These are phyloP conservation scores for Hypericum androsaemum DNA, from an alignment of 345 rosid genomes.

Conservation along the genomic window DNA sequence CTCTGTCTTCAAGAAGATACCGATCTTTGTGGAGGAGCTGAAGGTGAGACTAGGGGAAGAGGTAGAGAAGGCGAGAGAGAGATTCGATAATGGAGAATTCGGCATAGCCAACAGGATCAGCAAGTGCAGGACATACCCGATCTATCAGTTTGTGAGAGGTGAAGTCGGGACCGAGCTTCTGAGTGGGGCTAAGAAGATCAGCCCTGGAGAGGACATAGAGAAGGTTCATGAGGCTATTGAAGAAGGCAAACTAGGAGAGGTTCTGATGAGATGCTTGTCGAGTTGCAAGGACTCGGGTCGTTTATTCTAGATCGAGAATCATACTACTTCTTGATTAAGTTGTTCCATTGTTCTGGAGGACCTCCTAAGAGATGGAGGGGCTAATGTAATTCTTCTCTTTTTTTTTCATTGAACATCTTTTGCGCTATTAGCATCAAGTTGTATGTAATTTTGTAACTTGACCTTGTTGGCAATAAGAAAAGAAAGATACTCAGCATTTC, in stretches of 20 bases:
- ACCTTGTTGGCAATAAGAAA: no score
- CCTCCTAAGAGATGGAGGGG: no score
- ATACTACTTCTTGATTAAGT: no score
- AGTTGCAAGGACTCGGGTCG: conserved; percentile 1
- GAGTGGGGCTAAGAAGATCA: conserved; percentile 35
- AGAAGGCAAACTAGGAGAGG: conserved; percentile 30
- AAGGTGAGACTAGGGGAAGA: conserved; percentile 29
- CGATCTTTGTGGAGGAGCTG: conserved; percentile 29
- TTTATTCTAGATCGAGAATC: not conserved
- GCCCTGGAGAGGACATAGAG: conserved; percentile 49
- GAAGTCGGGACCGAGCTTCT: conserved; percentile 35
- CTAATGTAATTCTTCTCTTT: no score
- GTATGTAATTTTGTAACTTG: no score
- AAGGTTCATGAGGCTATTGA: conserved; percentile 34
- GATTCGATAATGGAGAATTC: conserved; percentile 22
- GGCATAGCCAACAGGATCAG: conserved; percentile 21
- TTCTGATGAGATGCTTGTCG: conserved; percentile 24
- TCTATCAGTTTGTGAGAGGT: conserved; percentile 34
- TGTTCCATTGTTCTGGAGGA: no score
- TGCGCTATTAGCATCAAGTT: no score
- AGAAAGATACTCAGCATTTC: no score
- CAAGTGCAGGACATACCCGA: conserved; percentile 35
- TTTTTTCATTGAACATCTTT: no score
- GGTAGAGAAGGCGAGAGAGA: conserved; percentile 27
- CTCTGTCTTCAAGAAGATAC: conserved; percentile 30